Evolutionary conservation across 495 filamentous ascomycete species (phyloP).

Genomic region (Lophiostoma macrostomum): DNA sequence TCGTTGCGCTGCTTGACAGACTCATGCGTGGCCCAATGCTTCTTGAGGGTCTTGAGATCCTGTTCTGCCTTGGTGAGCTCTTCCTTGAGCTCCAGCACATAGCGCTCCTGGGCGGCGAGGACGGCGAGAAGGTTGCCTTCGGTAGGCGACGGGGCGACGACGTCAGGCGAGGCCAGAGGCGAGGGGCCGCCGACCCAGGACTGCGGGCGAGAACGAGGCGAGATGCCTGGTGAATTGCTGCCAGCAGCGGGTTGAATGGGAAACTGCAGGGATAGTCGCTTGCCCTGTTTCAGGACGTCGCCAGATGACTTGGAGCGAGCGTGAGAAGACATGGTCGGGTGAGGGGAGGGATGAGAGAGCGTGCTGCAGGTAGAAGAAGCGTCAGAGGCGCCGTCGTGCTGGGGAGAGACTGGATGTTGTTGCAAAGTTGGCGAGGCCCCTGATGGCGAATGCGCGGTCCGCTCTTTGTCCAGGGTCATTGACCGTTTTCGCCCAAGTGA

Average conservation of each 20-base stretch:
- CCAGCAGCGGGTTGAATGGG: conserved; percentile 53
- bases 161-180: conserved; percentile 48
- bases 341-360: conserved; percentile 12
- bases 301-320: conserved; percentile 32
- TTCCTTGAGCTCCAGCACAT: conserved; percentile 85
- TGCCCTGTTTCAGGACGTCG: conserved; percentile 55
- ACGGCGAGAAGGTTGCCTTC: conserved; percentile 80
- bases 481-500: conserved; percentile 23
- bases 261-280: conserved; percentile 78
- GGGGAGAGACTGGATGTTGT: neutral
- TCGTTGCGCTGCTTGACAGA: conserved; percentile 72
- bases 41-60: conserved; percentile 74
- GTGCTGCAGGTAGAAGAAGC: conserved; percentile 3
- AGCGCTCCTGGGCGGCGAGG: conserved; percentile 89
- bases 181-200: conserved; percentile 23
- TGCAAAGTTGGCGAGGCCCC: conserved; percentile 18
- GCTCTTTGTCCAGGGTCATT: conserved; percentile 24
- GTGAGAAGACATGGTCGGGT: conserved; percentile 23
- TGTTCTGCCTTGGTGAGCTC: conserved; percentile 77
- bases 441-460: conserved; percentile 8
- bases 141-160: conserved; percentile 50
- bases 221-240: conserved; percentile 31
- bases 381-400: neutral
- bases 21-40: conserved; percentile 76
- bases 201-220: conserved; percentile 29